Evolutionary conservation across 2,329 filamentous ascomycete species (phyloP).

Genomic region (Neofusicoccum parvum): DNA sequence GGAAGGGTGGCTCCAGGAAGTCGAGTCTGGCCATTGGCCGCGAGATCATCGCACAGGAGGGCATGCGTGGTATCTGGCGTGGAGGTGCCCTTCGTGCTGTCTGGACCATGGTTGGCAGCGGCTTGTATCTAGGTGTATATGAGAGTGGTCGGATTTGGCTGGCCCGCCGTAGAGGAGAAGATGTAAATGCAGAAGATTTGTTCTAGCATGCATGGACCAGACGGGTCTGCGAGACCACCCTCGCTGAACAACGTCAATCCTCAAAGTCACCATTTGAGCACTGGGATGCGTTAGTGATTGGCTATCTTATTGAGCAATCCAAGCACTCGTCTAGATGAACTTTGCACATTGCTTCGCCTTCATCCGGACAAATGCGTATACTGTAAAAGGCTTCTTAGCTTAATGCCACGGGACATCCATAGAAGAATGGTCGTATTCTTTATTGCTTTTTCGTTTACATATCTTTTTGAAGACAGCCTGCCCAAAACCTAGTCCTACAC

Average conservation of each 20-base stretch:
- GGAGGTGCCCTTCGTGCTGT: constrained; percentile 72
- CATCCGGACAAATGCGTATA: no score
- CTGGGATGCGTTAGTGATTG: no score
- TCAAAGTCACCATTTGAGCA: no score
- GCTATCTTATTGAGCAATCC: no score
- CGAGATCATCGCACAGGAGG: constrained; percentile 67
- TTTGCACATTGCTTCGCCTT: no score
- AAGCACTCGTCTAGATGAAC: no score
- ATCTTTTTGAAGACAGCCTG: neutral
- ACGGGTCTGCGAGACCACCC: no score
- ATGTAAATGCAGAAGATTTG: constrained; percentile 20
- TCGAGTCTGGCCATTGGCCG: constrained; percentile 60
- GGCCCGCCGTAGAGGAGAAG: constrained; percentile 46
- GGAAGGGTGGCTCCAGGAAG: neutral
- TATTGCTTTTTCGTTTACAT: neutral
- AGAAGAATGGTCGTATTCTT: neutral
- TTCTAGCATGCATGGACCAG: neutral
- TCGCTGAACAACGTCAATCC: no score
- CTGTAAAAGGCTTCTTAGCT: no score
- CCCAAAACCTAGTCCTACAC: neutral
- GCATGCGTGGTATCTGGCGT: constrained; percentile 73
- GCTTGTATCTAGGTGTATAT: constrained; percentile 83
- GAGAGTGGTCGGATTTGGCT: constrained; percentile 69
- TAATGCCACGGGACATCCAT: neutral
- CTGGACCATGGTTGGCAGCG: constrained; percentile 83